Evolutionary conservation across 306 rosid genomes (phyloP), one percentile per base, ranked within the genome.

Genomic region (Nissolia schottii): DNA sequence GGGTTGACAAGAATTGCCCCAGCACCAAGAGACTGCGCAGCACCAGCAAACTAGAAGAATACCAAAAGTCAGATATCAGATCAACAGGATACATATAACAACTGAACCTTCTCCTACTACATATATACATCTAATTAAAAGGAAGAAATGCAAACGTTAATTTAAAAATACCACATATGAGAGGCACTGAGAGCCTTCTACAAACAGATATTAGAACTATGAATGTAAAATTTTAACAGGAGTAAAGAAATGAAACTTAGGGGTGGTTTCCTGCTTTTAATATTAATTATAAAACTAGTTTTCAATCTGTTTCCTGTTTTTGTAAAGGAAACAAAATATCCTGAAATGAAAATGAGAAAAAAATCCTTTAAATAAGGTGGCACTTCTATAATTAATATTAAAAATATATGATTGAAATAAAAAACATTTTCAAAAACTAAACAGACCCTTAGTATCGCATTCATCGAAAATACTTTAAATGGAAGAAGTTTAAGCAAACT

Each of bases 21-120:
- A 6, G 97, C 97, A 77, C 98, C 98, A 53, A 93, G 88, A 73
- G 98, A 93, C 76, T 93, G 98, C 5, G 98, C 98, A 14, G 98
- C 98, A 37, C 98, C 98, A 55, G 98, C 98, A 89, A 93, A 93
- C 97, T 94, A 70, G 75, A 61, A 43, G 51, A 54, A 79, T 38
- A 45, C 49, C 32, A 51, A 56, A 71, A 57, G 49, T 27, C 46
- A 67, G 38, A 54, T 57, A 29, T 70, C 61, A 74, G 72, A 74
- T 74, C 58, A 77, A 45, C 40, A 59, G 60, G 19, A 50, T 58
- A 66, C 40, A 60, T 4, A 41, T 20, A 40, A 49, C 23, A 57
- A 55, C 34, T n/a, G 43, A 55, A 48, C 24, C 49, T 16, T 43
- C 11, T 57, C 10, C 2, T 18, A 20, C 22, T 34, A 13, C 15